These are phyloP conservation scores for Physcomitrium patens DNA, from an alignment of 225 moss, liverwort and hornwort species.

Conservation along the genomic window DNA sequence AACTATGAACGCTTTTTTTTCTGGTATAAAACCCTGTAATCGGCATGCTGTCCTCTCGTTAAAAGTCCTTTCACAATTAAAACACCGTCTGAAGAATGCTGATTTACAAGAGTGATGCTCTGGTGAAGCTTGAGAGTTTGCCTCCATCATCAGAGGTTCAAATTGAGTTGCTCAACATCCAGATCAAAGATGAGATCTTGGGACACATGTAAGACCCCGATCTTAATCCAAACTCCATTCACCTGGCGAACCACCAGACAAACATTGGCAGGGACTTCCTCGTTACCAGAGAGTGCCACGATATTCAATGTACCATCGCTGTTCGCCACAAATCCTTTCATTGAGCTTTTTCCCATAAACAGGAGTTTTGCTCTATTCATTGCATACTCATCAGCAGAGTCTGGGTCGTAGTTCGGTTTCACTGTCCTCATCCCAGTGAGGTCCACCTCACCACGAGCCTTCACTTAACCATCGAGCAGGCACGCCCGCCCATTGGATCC, in stretches of 20 bases:
- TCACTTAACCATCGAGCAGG: not conserved
- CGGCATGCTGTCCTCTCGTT: not conserved
- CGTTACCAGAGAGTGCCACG: not conserved
- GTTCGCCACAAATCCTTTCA: not conserved
- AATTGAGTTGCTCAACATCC: not conserved
- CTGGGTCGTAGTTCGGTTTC: too few relatives aligned
- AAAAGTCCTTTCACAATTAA: not conserved
- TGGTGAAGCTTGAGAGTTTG: not conserved
- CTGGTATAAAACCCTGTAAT: too few relatives aligned
- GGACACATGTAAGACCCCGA: constrained; percentile 12
- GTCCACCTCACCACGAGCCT: constrained; percentile 20
- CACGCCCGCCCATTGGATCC: not conserved
- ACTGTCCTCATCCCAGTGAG: too few relatives aligned
- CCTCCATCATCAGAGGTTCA: constrained; percentile 14
- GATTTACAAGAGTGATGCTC: constrained; percentile 1
- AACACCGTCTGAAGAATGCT: not conserved
- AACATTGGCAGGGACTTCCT: constrained; percentile 18
- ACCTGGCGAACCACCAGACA: constrained; percentile 12
- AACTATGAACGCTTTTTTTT: too few relatives aligned
- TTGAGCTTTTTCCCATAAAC: not conserved
- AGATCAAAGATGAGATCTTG: constrained; percentile 9
- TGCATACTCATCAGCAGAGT: not conserved
- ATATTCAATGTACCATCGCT: not conserved
- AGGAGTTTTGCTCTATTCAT: not conserved
- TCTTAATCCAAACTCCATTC: constrained; percentile 13